Base-by-base conservation (phyloP, 495 filamentous ascomycete genomes). In the Penicillium turbatum region DNA sequence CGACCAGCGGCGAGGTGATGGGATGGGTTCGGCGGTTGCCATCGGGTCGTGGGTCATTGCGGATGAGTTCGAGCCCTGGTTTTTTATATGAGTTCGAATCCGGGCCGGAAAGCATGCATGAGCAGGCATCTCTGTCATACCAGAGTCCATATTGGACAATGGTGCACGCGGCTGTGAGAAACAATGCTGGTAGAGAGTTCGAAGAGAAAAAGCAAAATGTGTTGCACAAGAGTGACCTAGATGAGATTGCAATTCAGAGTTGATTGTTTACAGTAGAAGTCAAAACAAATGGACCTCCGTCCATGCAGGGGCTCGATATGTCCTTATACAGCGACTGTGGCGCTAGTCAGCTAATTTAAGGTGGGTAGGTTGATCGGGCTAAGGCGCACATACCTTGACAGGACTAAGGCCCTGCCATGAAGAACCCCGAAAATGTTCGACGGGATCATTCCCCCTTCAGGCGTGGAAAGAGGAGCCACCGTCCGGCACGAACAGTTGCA, bases 1-100 rank as follows among this genome's bases (percentile, higher is more conserved):
- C 38, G 64, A 67, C 64, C 64, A 67, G 52, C 64, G 53, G 45
- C 64, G 64, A 31, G 64, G 64, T 31, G 64, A 67, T 17, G 64
- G 64, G 26, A 67, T 54, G 11, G 44, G 54, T 2, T 65, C 64
- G 9, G 27, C 51, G 43, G 43, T 38, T 17, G 56, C 4, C 36
- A 58, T 62, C 2, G 43, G 47, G 58, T 65, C 59, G 41, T 60
- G 62, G 61, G 56, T 65, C n/a, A 58, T 30, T n/a, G 54, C 51
- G 12, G 61, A 62, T 38, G 56, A 54, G 50, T 58, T 39, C 12
- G 59, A 67, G 13, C 27, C 48, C 38, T 67, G 59, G 40, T 62
- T 65, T 35, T 38, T 62, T 19, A 64, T 54, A 51, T 65, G 64
- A 11, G 61, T 65, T 59, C 62, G 45, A 6, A 67, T 57, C 8